Percentiles rank a stretch among this genome's conserved stretches.
Evolutionary conservation across 2,329 filamentous ascomycete species (phyloP).

Genomic region (Pseudogymnoascus sp.): DNA sequence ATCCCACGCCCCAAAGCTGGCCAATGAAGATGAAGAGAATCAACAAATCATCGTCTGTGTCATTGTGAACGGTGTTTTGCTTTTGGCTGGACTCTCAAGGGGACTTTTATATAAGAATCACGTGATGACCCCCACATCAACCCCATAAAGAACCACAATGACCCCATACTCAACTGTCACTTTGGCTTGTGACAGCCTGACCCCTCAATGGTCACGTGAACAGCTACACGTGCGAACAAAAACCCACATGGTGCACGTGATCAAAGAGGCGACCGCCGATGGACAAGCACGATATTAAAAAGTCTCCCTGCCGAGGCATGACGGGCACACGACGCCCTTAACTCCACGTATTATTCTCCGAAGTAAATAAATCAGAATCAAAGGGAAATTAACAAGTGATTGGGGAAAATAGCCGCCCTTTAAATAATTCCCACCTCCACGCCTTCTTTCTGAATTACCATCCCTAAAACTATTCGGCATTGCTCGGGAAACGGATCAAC

Average conservation of each 20-base stretch:
- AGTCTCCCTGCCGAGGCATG: constrained; percentile 1
- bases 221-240: neutral
- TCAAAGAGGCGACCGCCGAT: constrained; percentile 1
- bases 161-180: neutral
- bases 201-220: neutral
- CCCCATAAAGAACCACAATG: neutral
- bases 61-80: neutral
- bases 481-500: constrained; percentile 11
- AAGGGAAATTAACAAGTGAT: neutral
- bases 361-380: neutral
- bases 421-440: neutral
- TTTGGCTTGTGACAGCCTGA: neutral
- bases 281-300: neutral
- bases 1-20: neutral
- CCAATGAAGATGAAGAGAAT: neutral
- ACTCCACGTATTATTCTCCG: neutral
- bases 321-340: neutral
- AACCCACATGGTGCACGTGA: neutral
- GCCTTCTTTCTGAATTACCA: neutral
- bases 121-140: neutral
- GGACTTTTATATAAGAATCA: neutral
- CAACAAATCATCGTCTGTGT: neutral
- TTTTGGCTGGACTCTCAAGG: neutral
- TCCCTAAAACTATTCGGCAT: neutral
- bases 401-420: neutral